Base-by-base conservation (phyloP, 2,329 filamentous ascomycete genomes). In the Colletotrichum sidae region DNA sequence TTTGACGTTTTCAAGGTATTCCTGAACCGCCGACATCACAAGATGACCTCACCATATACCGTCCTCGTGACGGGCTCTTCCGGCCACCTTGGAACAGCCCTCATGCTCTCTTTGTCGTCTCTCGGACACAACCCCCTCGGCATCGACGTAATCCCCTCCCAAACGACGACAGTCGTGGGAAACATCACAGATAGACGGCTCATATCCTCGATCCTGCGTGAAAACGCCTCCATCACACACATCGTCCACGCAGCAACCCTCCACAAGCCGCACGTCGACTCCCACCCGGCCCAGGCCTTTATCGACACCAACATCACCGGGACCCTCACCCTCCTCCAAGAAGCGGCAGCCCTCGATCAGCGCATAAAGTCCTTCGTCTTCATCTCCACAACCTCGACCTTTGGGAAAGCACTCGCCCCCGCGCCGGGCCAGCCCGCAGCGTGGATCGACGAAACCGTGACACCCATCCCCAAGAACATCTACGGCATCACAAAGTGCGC, bases 401-500 rank as follows among this genome's bases (percentile, higher is more conserved):
- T 83, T 34, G 81, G 81, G 33, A 63, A 69, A 0, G 80, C 80
- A 0, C 71, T 83, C 8, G 76, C 75, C 55, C 79, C 80, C 0
- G 54, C 63, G 2, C 72, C 72, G 0, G 79, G 78, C 2, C 54
- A 65, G 0, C 79, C 80, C 1, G 80, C 81, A 0, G 78, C 74
- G 1, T 82, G 80, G 80, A 83, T 83, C 67, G 73, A 79, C 68
- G 81, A 83, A 68, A 42, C 65, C 0, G 77, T 82, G 8, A 71
- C 73, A 0, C 78, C 80, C 0, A 67, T 74, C 17, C 80, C 81
- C 2, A 83, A 83, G 65, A 84, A 84, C 70, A 81, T 83, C 49
- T 83, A 84, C 67, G 83, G 83, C 58, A 76, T 77, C 4, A 84
- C 82, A 15, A 85, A 85, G 54, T 73, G 77, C 13, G 80, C 81